Base-by-base conservation (phyloP, 1,284 basidiomycete genomes). In the Exobasidium rhododendri region DNA sequence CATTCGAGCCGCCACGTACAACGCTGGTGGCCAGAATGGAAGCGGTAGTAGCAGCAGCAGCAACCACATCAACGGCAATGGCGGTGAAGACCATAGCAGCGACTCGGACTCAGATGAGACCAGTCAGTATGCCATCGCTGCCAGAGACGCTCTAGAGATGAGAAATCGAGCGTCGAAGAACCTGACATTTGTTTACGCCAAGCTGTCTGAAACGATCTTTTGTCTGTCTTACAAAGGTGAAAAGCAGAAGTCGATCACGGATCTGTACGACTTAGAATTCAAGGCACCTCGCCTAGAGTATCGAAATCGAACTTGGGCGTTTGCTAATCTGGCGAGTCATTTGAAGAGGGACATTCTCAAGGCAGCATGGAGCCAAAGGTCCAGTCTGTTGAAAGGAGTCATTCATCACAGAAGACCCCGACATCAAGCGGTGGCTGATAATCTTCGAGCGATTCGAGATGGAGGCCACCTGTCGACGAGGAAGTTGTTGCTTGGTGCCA, bases 291-390 rank as follows among this genome's bases (percentile, higher is more conserved):
- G 76, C 13, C 79, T 96, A 53, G 87, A 89, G 72, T 94, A 92
- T 80, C 85, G 86, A 67, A 92, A 94, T 78, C 88, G 91, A 79
- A 92, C 91, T 0, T 92, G 87, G 86, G 90, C 89, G 1, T 74
- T 74, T 59, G 65, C 71, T 13, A 74, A 79, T 49, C 58, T 79
- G 28, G 72, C 70, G 5, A 74, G 77, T 26, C 62, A 61, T 52
- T 68, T 77, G 64, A 77, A 77, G 62, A 70, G 67, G 52, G 77
- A 79, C 51, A 64, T 79, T 31, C 66, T 78, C 63, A 67, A 69
- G 30, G 71, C 77, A 7, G 77, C 77, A 4, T 79, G 77, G 77
- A 59, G 68, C 28, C 74, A 79, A 52, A 75, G 70, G 56, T 67
- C 67, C 45, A 71, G 71, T 22, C 49, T 79, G 55, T 54, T 79